phyloP scores from a whole-genome alignment of 2,329 filamentous ascomycete genomes.

The Colletotrichum caudatum region DNA sequence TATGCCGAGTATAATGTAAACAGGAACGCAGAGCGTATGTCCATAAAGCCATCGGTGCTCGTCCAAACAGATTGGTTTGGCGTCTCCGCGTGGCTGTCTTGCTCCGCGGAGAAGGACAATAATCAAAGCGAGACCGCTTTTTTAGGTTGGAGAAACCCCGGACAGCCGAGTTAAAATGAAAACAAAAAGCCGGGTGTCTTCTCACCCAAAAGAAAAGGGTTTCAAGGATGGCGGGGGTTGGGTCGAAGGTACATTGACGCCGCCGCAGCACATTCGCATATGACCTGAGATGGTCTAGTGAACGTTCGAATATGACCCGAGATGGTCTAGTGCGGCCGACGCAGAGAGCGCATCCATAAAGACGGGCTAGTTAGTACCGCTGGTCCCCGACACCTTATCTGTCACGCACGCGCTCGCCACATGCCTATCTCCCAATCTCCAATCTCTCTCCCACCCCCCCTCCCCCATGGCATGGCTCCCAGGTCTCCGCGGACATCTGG shows the following conservation, averaged over 20 bases:
- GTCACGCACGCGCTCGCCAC: conserved; percentile 5
- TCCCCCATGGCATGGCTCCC: conserved; percentile 8
- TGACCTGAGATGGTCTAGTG: no score
- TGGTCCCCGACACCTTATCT: conserved; percentile 16
- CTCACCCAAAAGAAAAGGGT: neutral
- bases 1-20: no score
- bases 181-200: neutral
- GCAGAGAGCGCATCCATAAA: neutral
- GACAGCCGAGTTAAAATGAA: no score
- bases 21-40: no score
- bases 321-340: no score
- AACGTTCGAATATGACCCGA: neutral
- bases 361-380: conserved; percentile 3
- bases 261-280: neutral
- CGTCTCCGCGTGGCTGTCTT: neutral
- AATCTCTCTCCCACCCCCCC: neutral
- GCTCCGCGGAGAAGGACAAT: neutral
- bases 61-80: no score
- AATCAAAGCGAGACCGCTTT: neutral
- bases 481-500: conserved; percentile 21
- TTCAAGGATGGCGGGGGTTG: neutral
- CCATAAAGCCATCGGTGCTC: no score
- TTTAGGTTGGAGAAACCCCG: neutral
- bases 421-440: conserved; percentile 8
- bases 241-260: no score